Evolutionary conservation across 75 land plant genomes (phyloP).

Genomic region (Selaginella moellendorffii): DNA sequence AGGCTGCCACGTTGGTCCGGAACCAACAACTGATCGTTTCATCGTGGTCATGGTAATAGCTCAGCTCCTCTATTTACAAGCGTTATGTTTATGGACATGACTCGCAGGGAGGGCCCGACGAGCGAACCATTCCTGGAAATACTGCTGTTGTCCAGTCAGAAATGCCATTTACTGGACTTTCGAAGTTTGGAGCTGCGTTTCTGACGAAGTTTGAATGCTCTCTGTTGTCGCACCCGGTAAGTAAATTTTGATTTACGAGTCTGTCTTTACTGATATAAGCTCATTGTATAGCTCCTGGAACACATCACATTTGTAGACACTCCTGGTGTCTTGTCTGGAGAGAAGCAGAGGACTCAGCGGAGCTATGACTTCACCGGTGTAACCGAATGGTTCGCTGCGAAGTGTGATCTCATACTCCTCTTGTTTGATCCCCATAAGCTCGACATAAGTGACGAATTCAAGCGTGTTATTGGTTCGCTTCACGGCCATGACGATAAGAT

Average conservation of each 20-base stretch:
- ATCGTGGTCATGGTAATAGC: neutral
- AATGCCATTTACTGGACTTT: neutral
- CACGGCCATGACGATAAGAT: conserved; percentile 8
- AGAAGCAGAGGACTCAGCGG: conserved; percentile 2
- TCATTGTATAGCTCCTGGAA: neutral
- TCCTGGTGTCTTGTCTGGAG: conserved; percentile 2
- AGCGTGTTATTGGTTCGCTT: neutral
- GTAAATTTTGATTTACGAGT: neutral
- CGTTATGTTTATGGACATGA: neutral
- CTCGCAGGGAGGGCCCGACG: neutral
- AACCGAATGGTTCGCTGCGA: neutral
- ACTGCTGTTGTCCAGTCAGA: neutral
- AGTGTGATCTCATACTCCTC: neutral
- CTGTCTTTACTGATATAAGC: neutral
- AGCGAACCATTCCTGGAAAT: neutral
- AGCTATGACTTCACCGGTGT: conserved; percentile 3
- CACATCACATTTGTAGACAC: conserved; percentile 1
- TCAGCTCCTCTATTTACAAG: neutral
- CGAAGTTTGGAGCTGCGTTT: neutral
- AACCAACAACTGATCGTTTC: neutral
- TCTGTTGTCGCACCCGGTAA: neutral
- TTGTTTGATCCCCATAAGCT: conserved; percentile 6
- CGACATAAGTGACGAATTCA: conserved; percentile 5
- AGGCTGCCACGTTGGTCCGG: neutral
- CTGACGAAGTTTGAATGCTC: neutral